Evolutionary conservation across 805 yeast species (phyloP), one percentile per base, ranked within the genome.

Genomic region (Lipomyces sp.): DNA sequence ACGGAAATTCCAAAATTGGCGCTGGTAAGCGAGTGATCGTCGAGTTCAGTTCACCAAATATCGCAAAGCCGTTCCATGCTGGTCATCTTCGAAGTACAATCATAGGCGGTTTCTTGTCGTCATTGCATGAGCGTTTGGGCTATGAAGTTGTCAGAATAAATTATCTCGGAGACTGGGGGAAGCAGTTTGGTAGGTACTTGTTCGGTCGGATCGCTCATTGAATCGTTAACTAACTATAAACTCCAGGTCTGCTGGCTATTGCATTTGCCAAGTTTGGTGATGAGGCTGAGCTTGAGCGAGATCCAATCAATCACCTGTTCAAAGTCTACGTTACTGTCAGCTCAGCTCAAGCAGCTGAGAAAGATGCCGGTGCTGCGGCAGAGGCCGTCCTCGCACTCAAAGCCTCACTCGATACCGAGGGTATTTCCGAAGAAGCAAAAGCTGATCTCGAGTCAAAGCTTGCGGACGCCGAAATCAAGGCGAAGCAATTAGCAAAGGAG

Each of bases 51-150:
- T 93, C 98, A 45, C 99, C 99, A 71, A 95, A 95, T 80, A 94
- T 95, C 75, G 99, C 99, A 71, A 95, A 95, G 81, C 99, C 99
- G 11, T 95, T 95, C 89, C 99, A 95, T 77, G 99, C 99, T 63
- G 99, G 99, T 67, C 99, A 95, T 79, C 86, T 95, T 79, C 89
- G 99, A 80, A 90, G 97, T 39, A 95, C 99, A 56, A 95, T 95
- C 76, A 95, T 95, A 77, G 99, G 99, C 73, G 98, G 98, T 15
- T 95, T 92, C 81, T 78, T 95, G 59, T 81, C 97, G 53, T 94
- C 93, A 79, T 83, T 95, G 77, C 90, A 95, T 77, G 97, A 92
- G 80, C 87, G 86, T 72, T 82, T 88, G 65, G 99, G 98, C 57
- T 95, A 94, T 90, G 85, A 91, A n/a, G 99, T 95, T 56, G 80